Conservation (phyloP, 371 early-diverging fungal genomes). For the Mucor indicus region DNA sequence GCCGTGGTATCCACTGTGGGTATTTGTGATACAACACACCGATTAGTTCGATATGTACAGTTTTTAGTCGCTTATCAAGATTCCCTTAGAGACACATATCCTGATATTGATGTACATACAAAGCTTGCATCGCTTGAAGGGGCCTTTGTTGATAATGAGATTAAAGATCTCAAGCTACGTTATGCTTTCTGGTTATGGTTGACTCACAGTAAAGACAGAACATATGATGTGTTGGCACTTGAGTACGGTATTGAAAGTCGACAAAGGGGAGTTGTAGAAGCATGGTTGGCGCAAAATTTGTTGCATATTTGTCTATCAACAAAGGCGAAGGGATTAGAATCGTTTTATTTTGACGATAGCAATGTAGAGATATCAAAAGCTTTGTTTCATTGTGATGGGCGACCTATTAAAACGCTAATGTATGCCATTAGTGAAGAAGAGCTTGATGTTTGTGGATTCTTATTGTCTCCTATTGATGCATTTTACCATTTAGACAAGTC, state of each 20-base stretch:
- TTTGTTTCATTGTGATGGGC: conserved; percentile 34
- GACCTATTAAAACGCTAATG: conserved; percentile 23
- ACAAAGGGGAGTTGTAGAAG: conserved; percentile 27
- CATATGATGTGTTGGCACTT: conserved; percentile 7
- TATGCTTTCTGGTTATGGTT: conserved; percentile 32
- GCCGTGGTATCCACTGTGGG: conserved; percentile 1
- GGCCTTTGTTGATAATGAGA: too few relatives aligned
- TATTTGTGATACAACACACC: conserved; percentile 4
- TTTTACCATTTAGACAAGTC: conserved; percentile 46
- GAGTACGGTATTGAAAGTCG: conserved; percentile 9
- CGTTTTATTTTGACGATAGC: conserved; percentile 29
- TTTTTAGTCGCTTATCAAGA: conserved; percentile 23
- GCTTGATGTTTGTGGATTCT: conserved; percentile 19
- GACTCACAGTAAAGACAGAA: conserved; percentile 5
- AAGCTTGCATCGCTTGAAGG: too few relatives aligned
- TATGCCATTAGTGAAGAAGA: neutral
- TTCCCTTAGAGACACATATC: too few relatives aligned
- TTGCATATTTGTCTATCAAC: conserved; percentile 30
- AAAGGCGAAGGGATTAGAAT: conserved; percentile 8
- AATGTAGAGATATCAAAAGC: conserved; percentile 27
- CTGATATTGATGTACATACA: too few relatives aligned
- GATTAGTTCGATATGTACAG: conserved; percentile 21
- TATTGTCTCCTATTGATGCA: conserved; percentile 57
- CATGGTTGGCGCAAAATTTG: conserved; percentile 31
- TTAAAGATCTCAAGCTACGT: too few relatives aligned